phyloP scores from a whole-genome alignment of 805 yeast genomes.

The Candida chauliodis region DNA sequence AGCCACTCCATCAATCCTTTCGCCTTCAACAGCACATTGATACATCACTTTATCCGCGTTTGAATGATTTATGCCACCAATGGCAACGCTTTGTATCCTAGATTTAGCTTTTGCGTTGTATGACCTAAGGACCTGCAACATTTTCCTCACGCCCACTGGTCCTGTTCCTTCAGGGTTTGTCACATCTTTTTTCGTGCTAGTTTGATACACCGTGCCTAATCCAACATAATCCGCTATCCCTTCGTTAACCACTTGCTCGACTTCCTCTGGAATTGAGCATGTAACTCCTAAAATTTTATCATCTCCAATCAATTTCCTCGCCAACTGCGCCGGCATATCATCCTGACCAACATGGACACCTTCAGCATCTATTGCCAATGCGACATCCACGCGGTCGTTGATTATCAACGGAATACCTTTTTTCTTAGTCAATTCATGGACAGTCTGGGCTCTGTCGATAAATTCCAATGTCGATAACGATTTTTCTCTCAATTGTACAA shows the following conservation, averaged over 20 bases:
- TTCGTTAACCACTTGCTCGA: constrained; percentile 44
- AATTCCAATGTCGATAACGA: constrained; percentile 64
- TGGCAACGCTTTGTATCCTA: constrained; percentile 62
- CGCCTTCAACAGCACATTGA: constrained; percentile 44
- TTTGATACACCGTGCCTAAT: constrained; percentile 73
- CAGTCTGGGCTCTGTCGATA: constrained; percentile 53
- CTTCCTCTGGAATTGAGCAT: constrained; percentile 58
- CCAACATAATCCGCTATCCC: constrained; percentile 77
- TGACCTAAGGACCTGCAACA: constrained; percentile 43
- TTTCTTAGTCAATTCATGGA: constrained; percentile 58
- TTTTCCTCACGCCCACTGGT: constrained; percentile 56
- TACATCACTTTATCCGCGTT: constrained; percentile 59
- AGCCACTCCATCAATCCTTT: constrained; percentile 73
- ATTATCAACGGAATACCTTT: constrained; percentile 73
- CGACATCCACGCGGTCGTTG: constrained; percentile 85
- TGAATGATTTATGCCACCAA: constrained; percentile 70
- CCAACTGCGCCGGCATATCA: constrained; percentile 66
- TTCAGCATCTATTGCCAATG: constrained; percentile 84
- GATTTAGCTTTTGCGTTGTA: constrained; percentile 21
- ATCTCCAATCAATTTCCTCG: constrained; percentile 64
- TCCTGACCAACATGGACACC: constrained; percentile 94
- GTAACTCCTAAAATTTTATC: constrained; percentile 78
- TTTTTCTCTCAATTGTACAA: constrained; percentile 84
- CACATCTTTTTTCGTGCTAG: constrained; percentile 62
- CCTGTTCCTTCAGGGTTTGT: constrained; percentile 55